phyloP scores from a whole-genome alignment of 345 rosid genomes.

The Hibiscus mutabilis region DNA sequence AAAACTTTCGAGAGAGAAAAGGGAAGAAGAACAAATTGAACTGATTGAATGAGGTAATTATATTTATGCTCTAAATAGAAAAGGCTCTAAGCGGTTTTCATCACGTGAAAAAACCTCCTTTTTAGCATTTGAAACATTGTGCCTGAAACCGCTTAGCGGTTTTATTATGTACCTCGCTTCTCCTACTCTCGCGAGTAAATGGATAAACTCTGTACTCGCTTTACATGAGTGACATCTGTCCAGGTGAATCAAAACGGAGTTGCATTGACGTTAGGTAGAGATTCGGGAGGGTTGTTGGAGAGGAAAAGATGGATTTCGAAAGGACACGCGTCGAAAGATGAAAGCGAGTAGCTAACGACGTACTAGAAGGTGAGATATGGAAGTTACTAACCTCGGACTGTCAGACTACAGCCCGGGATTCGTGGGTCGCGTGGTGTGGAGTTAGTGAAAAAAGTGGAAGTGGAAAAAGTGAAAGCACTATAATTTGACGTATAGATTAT shows the following conservation, averaged over 20 bases:
- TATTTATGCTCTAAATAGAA: constrained; percentile 12
- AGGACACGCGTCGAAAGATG: background rate
- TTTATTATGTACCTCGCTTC: background rate
- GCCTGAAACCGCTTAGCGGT: constrained; percentile 9
- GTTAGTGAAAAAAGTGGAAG: constrained; percentile 1
- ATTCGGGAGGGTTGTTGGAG: background rate
- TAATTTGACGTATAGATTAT: background rate
- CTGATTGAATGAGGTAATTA: background rate
- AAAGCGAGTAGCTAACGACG: background rate
- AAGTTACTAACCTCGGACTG: background rate
- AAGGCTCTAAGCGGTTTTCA: constrained; percentile 7
- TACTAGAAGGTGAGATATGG: background rate
- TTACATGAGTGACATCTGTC: background rate
- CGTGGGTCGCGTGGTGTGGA: background rate
- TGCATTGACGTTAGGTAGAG: background rate
- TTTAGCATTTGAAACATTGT: background rate
- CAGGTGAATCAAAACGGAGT: background rate
- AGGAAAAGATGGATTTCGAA: background rate
- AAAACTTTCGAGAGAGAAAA: background rate
- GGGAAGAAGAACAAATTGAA: background rate
- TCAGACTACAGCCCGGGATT: background rate
- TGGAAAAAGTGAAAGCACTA: background rate
- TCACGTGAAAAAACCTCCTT: background rate
- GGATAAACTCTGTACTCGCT: background rate
- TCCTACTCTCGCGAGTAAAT: background rate